Base-by-base conservation (phyloP, 371 early-diverging fungal species). In the Mortierella polycephala region DNA sequence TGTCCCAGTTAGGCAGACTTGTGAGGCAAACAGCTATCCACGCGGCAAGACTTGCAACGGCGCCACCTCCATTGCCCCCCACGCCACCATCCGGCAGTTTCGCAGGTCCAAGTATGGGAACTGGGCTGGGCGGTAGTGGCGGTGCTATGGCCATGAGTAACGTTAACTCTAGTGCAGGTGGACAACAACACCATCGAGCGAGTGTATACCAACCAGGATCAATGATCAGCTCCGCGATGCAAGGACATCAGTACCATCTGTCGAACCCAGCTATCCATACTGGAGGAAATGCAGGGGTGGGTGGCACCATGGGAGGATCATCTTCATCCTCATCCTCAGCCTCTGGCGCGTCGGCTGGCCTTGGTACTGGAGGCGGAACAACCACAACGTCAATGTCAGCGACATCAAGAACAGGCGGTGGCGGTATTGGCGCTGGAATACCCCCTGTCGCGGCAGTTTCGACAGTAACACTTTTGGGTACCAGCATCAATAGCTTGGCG, bases 11-110 rank as follows among this genome's bases (percentile, higher is more conserved):
- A n/a, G 95, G 95, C 0, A 87, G 91, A 7, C 85, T 96, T 5
- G 95, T 96, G 1, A 86, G 98, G 41, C 83, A 90, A 7, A 95
- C 97, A 0, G 96, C 96, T 2, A 88, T 96, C 52, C 87, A 91
- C 69, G 95, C 63, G 9, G 63, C 73, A 10, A 55, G 69, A 57
- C 30, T 72, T 14, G 79, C 79, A 6, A 64, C 73, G 5, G 75
- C 74, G 0, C 75, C 81, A 12, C 81, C 81, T 5, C 72, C 79
- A 6, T 45, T 72, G 30, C 72, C 79, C 0, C 72, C 79, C 1
- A 77, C 79, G 41, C 72, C 79, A 10, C 63, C 71, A 0, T 70
- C 76, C 0, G 66, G 49, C 1, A 44, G 64, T 2, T 54, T 69
- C 8, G 49, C 64, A 9, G 45, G 44, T 11, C 30, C 41, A 53